Percentiles rank a stretch among this genome's conserved stretches.
These are phyloP conservation scores for Blastocystis hominis DNA, from an alignment of 352 stramenopile genomes.

Conservation along the genomic window DNA sequence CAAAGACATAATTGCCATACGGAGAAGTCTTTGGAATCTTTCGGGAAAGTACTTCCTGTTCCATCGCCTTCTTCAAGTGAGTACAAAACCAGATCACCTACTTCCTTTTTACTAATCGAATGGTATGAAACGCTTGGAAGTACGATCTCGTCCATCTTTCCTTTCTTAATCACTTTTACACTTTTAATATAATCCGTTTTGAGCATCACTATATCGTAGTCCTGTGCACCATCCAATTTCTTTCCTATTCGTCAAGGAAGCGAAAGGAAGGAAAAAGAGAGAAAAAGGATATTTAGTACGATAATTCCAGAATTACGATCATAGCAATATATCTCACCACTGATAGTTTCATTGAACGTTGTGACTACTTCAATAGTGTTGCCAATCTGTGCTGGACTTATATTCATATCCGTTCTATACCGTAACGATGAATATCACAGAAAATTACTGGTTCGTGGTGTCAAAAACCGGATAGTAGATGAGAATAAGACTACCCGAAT, in stretches of 20 bases:
- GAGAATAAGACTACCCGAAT: not conserved
- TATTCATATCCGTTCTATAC: slow-evolving; percentile 32
- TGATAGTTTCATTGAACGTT: slow-evolving; percentile 20
- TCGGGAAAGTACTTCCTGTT: not conserved
- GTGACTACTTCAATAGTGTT: slow-evolving; percentile 42
- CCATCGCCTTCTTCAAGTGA: not conserved
- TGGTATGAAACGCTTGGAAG: not conserved
- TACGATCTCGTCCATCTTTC: slow-evolving; percentile 23
- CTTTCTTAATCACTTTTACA: slow-evolving; percentile 24
- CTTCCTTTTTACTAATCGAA: slow-evolving; percentile 2
- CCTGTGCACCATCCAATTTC: slow-evolving; percentile 20
- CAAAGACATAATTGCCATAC: slow-evolving; percentile 53
- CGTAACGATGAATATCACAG: not conserved
- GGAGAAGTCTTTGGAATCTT: slow-evolving; percentile 6
- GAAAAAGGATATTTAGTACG: slow-evolving; percentile 45
- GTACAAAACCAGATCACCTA: not conserved
- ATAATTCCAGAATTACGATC: slow-evolving; percentile 4
- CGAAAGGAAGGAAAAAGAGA: not conserved
- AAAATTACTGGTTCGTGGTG: not conserved
- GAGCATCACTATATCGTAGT: slow-evolving; percentile 43
- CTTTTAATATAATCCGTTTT: slow-evolving; percentile 36
- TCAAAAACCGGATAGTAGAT: not conserved
- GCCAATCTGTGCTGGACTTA: slow-evolving; percentile 4
- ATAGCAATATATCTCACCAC: slow-evolving; percentile 45
- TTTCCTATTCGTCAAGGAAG: slow-evolving; percentile 33